Conservation (phyloP, 2,329 filamentous ascomycete species). For the Penicillium occitanis region DNA sequence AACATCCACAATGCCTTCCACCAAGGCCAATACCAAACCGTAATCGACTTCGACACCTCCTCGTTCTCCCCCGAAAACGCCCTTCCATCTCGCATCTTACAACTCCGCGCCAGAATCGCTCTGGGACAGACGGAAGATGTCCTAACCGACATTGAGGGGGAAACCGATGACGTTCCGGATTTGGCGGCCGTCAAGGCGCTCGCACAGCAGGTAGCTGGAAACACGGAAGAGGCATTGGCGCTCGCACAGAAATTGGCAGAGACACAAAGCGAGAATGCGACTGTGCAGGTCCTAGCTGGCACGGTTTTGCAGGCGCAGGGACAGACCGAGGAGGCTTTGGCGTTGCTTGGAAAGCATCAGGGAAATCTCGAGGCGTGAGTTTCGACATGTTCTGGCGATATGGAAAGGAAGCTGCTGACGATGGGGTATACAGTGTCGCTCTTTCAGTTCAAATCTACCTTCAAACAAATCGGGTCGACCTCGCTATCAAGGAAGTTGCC, state of each 20-base stretch:
- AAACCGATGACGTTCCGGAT: slow-evolving; percentile 66
- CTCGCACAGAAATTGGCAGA: slow-evolving; percentile 67
- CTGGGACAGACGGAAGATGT: slow-evolving; percentile 75
- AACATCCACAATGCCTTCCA: slow-evolving; percentile 68
- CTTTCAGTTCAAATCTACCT: slow-evolving; percentile 91
- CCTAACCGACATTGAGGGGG: slow-evolving; percentile 61
- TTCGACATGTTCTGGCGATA: background rate
- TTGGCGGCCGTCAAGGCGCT: slow-evolving; percentile 74
- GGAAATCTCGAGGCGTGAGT: slow-evolving; percentile 75
- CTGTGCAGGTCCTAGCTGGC: slow-evolving; percentile 79
- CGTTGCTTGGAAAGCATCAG: slow-evolving; percentile 77
- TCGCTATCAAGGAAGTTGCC: slow-evolving; percentile 84
- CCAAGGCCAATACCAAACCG: slow-evolving; percentile 80
- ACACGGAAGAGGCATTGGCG: slow-evolving; percentile 61
- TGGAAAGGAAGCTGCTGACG: background rate
- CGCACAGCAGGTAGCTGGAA: slow-evolving; percentile 64
- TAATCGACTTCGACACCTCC: slow-evolving; percentile 80
- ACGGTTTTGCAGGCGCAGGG: slow-evolving; percentile 77
- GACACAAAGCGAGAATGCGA: slow-evolving; percentile 68
- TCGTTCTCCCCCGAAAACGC: slow-evolving; percentile 76
- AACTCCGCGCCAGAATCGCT: slow-evolving; percentile 79
- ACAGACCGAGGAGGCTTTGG: slow-evolving; percentile 80
- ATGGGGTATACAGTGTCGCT: slow-evolving; percentile 59
- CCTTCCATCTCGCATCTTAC: slow-evolving; percentile 72
- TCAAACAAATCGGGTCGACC: slow-evolving; percentile 84